phyloP scores from a whole-genome alignment of 495 filamentous ascomycete genomes.

The Aspergillus biplanus region DNA sequence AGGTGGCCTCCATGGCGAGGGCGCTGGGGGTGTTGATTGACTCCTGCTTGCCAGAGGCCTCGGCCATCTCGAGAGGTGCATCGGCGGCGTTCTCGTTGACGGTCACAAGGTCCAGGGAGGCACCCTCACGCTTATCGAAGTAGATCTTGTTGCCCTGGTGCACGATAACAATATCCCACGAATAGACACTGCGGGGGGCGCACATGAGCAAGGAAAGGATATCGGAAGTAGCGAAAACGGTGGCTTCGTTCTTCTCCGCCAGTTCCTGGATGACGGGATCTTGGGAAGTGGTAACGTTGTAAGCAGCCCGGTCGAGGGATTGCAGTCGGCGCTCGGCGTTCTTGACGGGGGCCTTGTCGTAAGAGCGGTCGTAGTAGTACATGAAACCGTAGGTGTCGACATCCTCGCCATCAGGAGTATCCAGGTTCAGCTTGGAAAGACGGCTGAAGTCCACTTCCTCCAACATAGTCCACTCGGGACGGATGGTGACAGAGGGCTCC shows the following conservation, averaged over 20 bases:
- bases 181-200: conserved; percentile 90
- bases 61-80: conserved; percentile 85
- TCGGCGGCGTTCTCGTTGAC: conserved; percentile 99
- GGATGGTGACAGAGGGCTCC: conserved; percentile 91
- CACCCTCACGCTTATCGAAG: conserved; percentile 95
- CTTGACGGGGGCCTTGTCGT: conserved; percentile 91
- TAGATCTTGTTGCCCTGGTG: conserved; percentile 93
- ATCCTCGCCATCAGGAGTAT: conserved; percentile 92
- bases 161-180: conserved; percentile 94
- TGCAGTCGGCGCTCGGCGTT: conserved; percentile 81
- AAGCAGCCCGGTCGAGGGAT: conserved; percentile 87
- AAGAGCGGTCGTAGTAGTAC: conserved; percentile 93
- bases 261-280: conserved; percentile 97
- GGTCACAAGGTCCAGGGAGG: conserved; percentile 92
- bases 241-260: conserved; percentile 94
- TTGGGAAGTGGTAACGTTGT: conserved; percentile 95
- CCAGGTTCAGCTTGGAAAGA: conserved; percentile 91
- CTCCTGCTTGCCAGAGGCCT: conserved; percentile 82
- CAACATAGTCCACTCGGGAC: conserved; percentile 90
- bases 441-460: conserved; percentile 99
- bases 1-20: conserved; percentile 93
- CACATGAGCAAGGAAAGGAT: conserved; percentile 99
- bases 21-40: conserved; percentile 88
- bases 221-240: conserved; percentile 94
- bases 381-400: conserved; percentile 94